Evolutionary conservation across 2,329 filamentous ascomycete genomes (phyloP), one percentile per base, ranked within the genome.

Genomic region (Beauveria sp.): DNA sequence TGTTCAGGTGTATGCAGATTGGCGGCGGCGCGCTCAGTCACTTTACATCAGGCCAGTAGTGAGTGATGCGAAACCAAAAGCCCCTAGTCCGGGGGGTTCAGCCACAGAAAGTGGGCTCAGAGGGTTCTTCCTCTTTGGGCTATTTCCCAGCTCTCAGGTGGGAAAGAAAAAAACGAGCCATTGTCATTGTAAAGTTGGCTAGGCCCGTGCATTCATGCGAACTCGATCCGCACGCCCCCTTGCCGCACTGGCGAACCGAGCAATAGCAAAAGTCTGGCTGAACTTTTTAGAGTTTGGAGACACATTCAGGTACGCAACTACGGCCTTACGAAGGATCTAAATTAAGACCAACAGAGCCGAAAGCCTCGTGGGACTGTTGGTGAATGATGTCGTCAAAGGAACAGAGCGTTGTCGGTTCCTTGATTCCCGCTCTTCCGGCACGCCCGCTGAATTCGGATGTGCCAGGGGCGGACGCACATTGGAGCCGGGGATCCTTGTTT

Each of bases 201-300:
- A 34, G 22, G 54, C 7, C 54, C 54, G 54, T 56, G 54, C 54
- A 46, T 56, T 48, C 54, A 56, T 56, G 54, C 54, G n/a, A 56
- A 22, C 26, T 24, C 54, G 52, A 56, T 56, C 54, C 31, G 31
- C 31, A 34, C 31, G 10, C 31, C 1, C 12, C 26, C 9, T 26
- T 10, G 49, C 20, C 40, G 52, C 52, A n/a, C 16, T 18, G 38
- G 45, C 45, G 31, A 34, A 34, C 28, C 20, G 28, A 20, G 24
- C 24, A 28, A 24, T 20, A n/a, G 14, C 48, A 51, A 20, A 34
- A 9, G 24, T 54, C 18, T 5, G 52, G 52, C 16, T 18, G 20
- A 54, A 9, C n/a, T 22, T 3, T 22, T 20, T 48, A 48, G 42
- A 46, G 52, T 55, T 55, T 55, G 10, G 16, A 5, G 16, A 5